These are phyloP conservation scores for Apium graveolens DNA, from an alignment of 129 eudicot genomes.

Conservation along the genomic window DNA sequence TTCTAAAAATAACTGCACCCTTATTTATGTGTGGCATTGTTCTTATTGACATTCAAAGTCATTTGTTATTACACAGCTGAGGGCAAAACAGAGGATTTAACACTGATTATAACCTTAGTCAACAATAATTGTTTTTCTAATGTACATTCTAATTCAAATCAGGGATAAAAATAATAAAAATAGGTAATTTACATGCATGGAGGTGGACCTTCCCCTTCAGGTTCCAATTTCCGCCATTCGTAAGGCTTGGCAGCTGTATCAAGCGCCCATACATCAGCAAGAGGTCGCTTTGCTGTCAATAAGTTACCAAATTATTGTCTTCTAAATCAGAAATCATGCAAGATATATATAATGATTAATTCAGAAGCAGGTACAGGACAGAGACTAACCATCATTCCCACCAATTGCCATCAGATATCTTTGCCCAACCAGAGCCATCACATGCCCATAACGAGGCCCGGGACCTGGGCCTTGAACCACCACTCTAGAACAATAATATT, in stretches of 20 bases:
- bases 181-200: conserved; percentile 74
- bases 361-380: conserved; percentile 1
- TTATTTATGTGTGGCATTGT: background rate
- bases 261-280: conserved; percentile 98
- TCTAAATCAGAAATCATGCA: background rate
- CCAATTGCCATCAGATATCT: conserved; percentile 98
- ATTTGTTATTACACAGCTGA: background rate
- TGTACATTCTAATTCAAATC: background rate
- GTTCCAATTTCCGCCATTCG: conserved; percentile 95
- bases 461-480: conserved; percentile 99
- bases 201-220: conserved; percentile 99
- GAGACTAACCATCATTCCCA: conserved; percentile 84
- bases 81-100: background rate
- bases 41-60: background rate
- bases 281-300: conserved; percentile 81
- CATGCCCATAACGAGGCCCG: conserved; percentile 97
- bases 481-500: conserved; percentile 49
- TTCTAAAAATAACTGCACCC: background rate
- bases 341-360: background rate
- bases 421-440: conserved; percentile 98
- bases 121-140: background rate
- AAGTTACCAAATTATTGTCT: conserved; percentile 8
- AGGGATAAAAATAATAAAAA: background rate
- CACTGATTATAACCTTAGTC: background rate
- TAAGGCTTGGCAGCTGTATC: conserved; percentile 99